Conservation (phyloP, 2,329 filamentous ascomycete species). For the Nakataea oryzae region DNA sequence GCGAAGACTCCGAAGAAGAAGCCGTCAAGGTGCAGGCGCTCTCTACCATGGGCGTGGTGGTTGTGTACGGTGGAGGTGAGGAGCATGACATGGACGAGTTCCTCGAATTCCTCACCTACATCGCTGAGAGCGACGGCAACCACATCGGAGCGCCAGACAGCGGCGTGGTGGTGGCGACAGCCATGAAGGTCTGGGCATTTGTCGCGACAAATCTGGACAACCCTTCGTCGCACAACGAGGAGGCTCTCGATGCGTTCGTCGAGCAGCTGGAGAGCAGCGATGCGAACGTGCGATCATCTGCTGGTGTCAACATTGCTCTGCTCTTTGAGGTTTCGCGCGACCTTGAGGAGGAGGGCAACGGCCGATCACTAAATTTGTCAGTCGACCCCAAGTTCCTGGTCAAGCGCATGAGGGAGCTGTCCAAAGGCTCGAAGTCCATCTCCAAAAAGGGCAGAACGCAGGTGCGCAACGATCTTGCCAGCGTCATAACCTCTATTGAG, state of each 20-base stretch:
- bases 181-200: conserved; percentile 70
- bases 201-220: conserved; percentile 70
- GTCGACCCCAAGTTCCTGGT: conserved; percentile 39
- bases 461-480: conserved; percentile 35
- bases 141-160: conserved; percentile 63
- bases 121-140: conserved; percentile 69
- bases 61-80: conserved; percentile 66
- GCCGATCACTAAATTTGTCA: conserved; percentile 35
- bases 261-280: conserved; percentile 75
- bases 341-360: conserved; percentile 33
- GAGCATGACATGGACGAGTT: conserved; percentile 58
- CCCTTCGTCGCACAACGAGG: conserved; percentile 55
- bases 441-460: conserved; percentile 38
- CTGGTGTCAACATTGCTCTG: conserved; percentile 71
- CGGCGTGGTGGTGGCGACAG: conserved; percentile 59
- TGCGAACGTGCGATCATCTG: conserved; percentile 62
- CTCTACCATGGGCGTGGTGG: conserved; percentile 60
- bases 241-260: conserved; percentile 68
- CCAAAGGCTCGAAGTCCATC: conserved; percentile 35
- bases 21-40: conserved; percentile 60
- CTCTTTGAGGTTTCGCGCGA: conserved; percentile 61
- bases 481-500: conserved; percentile 44
- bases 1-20: conserved; percentile 56
- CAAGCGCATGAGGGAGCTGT: conserved; percentile 35
- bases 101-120: conserved; percentile 66